phyloP scores from a whole-genome alignment of 2,329 filamentous ascomycete species.

The Chalara sp. region DNA sequence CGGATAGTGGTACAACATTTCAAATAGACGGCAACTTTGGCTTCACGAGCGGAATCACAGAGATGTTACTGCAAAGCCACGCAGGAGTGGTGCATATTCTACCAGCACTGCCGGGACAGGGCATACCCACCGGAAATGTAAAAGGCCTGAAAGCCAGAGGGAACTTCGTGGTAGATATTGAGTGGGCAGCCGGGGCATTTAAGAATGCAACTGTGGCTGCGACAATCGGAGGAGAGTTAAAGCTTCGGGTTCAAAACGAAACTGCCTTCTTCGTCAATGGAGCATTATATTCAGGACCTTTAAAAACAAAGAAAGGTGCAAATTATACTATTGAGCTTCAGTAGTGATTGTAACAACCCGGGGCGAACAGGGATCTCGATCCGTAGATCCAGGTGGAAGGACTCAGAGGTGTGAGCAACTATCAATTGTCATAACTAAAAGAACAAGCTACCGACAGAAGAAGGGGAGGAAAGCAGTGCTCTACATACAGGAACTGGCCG shows the following conservation, averaged over 20 bases:
- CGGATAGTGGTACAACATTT: no score
- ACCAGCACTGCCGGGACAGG: slow-evolving; percentile 23
- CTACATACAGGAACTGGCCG: no score
- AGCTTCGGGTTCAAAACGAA: not conserved
- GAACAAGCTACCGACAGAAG: no score
- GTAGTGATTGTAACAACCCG: no score
- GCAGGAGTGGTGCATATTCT: slow-evolving; percentile 18
- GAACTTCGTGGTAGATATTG: slow-evolving; percentile 12
- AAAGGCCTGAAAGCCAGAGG: slow-evolving; percentile 13
- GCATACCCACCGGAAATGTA: slow-evolving; percentile 9
- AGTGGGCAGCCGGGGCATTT: slow-evolving; percentile 3
- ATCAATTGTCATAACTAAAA: no score
- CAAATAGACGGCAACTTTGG: no score
- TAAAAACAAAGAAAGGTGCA: not conserved
- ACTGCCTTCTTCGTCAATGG: not conserved
- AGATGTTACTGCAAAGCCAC: slow-evolving; percentile 37
- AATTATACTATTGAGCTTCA: not conserved
- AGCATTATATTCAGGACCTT: not conserved
- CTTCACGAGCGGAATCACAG: slow-evolving; percentile 35
- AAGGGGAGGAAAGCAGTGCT: no score
- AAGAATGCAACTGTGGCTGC: not conserved
- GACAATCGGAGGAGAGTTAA: not conserved
- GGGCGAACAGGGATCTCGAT: no score
- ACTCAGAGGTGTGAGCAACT: no score
- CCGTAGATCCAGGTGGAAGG: no score